A percentile compares a stretch with the other conserved stretches of the same genome.
Evolutionary conservation across 2,329 filamentous ascomycete species (phyloP).

Genomic region (Beauveria rudraprayagi): DNA sequence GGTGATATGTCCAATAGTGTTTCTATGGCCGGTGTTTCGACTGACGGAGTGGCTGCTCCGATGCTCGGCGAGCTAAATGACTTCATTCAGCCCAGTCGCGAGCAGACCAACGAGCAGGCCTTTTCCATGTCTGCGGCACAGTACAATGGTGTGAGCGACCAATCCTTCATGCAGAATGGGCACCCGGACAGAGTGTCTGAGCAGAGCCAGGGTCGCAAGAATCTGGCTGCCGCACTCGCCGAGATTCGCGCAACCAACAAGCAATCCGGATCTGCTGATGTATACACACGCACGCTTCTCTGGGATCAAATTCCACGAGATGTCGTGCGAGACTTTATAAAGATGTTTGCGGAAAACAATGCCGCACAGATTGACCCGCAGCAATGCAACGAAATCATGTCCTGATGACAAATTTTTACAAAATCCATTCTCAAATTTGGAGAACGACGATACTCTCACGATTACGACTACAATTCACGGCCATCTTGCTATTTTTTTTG

Average conservation of each 20-base stretch:
- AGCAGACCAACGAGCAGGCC: constrained; percentile 80
- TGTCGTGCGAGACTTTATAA: constrained; percentile 85
- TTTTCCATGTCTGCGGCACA: constrained; percentile 81
- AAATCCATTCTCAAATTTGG: constrained; percentile 16
- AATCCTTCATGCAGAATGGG: constrained; percentile 58
- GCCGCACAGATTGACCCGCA: constrained; percentile 34
- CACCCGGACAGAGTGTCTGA: constrained; percentile 40
- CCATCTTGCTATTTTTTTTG: constrained; percentile 13
- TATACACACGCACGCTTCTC: constrained; percentile 85
- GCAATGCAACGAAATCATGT: constrained; percentile 35
- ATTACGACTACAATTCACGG: constrained; percentile 23
- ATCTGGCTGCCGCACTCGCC: constrained; percentile 71
- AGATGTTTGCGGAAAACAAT: constrained; percentile 75
- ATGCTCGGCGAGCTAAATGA: constrained; percentile 60
- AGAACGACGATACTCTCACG: constrained; percentile 21
- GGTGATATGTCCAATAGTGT: constrained; percentile 32
- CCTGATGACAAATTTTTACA: constrained; percentile 26
- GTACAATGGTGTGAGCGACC: constrained; percentile 66
- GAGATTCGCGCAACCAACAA: constrained; percentile 66
- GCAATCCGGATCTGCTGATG: constrained; percentile 65
- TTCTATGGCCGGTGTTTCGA: constrained; percentile 33
- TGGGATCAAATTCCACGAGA: constrained; percentile 92
- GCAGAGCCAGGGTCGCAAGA: constrained; percentile 56
- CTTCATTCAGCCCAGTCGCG: constrained; percentile 65
- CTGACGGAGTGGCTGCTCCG: constrained; percentile 41